Evolutionary conservation across 23 red algal genomes (phyloP).

Genomic region (Gracilariopsis chorda): DNA sequence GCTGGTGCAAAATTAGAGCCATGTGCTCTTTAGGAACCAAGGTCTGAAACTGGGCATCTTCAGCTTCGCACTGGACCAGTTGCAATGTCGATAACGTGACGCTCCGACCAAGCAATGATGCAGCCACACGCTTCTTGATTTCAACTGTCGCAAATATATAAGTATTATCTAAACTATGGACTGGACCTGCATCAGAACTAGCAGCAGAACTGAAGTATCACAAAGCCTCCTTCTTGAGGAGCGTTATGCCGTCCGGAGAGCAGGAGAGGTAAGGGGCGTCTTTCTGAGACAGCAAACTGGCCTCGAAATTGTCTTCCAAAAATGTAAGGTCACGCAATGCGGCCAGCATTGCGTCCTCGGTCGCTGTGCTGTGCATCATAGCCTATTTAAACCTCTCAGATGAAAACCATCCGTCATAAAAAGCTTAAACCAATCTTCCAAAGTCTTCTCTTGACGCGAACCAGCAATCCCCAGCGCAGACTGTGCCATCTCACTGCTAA

Average conservation of each 20-base stretch:
- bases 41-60: neutral
- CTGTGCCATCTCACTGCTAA: neutral
- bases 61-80: neutral
- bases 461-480: neutral
- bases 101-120: neutral
- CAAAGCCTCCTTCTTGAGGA: neutral
- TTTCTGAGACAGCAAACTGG: neutral
- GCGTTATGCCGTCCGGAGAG: neutral
- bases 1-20: neutral
- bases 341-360: neutral
- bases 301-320: constrained; percentile 10
- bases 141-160: neutral
- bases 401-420: neutral
- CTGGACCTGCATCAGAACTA: neutral
- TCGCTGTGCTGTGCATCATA: neutral
- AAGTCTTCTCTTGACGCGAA: neutral
- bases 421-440: neutral
- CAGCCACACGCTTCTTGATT: neutral
- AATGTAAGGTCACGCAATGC: neutral
- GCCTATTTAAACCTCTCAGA: neutral
- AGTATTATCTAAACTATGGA: neutral
- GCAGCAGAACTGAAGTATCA: neutral
- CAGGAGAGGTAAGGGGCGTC: neutral
- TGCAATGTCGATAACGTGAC: neutral
- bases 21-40: constrained; percentile 23